These are phyloP conservation scores for Sphagnum magellanicum DNA, from an alignment of 228 moss, liverwort and hornwort genomes.

Conservation along the genomic window DNA sequence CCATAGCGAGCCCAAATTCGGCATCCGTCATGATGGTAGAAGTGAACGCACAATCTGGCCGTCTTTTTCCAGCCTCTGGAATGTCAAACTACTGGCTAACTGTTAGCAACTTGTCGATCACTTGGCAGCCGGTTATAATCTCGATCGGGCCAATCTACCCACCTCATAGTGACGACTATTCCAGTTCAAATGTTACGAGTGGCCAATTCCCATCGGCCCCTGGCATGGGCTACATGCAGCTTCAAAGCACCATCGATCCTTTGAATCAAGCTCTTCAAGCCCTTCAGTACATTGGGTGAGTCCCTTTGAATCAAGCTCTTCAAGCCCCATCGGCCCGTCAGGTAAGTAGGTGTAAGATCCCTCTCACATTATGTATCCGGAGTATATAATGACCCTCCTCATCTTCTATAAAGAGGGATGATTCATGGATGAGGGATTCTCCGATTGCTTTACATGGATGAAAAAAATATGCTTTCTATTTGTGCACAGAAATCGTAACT, in stretches of 20 bases:
- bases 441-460: too few relatives aligned
- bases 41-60: conserved; percentile 5
- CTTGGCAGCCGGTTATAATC: neutral
- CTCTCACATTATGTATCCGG: neutral
- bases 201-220: neutral
- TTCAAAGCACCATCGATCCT: conserved; percentile 2
- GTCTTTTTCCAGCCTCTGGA: conserved; percentile 14
- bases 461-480: neutral
- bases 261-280: conserved; percentile 12
- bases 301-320: neutral
- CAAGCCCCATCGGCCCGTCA: neutral
- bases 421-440: neutral
- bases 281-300: conserved; percentile 25
- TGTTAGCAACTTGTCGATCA: conserved; percentile 1
- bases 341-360: neutral
- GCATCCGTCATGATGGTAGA: conserved; percentile 6
- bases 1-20: conserved; percentile 7
- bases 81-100: conserved; percentile 9
- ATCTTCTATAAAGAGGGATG: neutral
- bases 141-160: neutral
- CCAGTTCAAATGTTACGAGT: neutral
- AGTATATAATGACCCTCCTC: neutral
- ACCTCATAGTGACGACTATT: neutral
- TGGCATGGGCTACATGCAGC: conserved; percentile 6
- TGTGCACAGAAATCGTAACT: conserved; percentile 14